Conservation (phyloP, 78 protist genomes). For the Emiliania huxleyi region DNA sequence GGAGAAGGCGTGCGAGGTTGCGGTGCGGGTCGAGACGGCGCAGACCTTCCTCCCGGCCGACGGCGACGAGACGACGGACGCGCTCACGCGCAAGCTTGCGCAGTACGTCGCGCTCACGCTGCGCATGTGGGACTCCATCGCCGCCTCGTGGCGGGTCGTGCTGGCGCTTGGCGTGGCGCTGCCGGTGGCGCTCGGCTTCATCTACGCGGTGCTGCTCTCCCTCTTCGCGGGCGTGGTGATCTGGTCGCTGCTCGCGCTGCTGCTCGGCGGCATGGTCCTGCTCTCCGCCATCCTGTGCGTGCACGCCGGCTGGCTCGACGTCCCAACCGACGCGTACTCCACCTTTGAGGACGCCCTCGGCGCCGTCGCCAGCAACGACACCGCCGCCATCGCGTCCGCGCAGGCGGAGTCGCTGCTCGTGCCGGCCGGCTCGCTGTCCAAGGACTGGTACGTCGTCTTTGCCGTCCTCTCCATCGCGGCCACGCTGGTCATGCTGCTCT, state of each 20-base stretch:
- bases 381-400: background rate
- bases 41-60: background rate
- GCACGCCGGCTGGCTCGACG: background rate
- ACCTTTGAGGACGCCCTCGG: background rate
- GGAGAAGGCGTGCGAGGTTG: background rate
- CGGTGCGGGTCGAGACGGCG: background rate
- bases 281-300: background rate
- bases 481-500: background rate
- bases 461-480: background rate
- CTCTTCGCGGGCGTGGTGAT: background rate
- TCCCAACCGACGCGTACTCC: background rate
- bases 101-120: background rate
- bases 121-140: background rate
- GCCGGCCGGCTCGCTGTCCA: background rate
- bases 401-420: background rate
- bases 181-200: background rate
- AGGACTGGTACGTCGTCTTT: background rate
- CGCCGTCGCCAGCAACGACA: background rate
- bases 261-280: background rate
- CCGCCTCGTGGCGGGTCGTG: background rate
- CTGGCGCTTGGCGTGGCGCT: background rate
- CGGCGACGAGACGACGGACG: background rate
- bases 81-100: background rate
- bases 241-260: background rate
- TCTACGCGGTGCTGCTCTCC: background rate